Conservation (phyloP, 2,329 filamentous ascomycete genomes). For the Drechslerella stenobrocha region DNA sequence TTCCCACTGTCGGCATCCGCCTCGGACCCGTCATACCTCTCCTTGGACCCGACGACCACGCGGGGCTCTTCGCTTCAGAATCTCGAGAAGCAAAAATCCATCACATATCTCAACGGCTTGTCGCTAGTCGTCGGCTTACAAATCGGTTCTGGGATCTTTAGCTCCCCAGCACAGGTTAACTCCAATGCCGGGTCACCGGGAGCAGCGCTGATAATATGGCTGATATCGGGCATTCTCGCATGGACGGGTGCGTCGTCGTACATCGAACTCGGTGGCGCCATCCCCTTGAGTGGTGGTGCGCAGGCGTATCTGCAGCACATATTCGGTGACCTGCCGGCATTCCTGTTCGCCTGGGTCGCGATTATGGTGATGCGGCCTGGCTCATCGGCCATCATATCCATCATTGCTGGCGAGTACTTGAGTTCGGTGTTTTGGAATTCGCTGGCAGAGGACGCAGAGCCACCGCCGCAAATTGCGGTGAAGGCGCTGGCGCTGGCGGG, state of each 20-base stretch:
- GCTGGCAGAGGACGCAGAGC: constrained; percentile 80
- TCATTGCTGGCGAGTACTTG: constrained; percentile 98
- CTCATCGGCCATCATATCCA: constrained; percentile 88
- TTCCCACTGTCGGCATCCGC: constrained; percentile 87
- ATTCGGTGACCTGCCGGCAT: constrained; percentile 88
- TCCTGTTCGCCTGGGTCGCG: constrained; percentile 94
- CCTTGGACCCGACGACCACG: constrained; percentile 68
- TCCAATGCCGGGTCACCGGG: constrained; percentile 87
- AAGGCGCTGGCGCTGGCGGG: constrained; percentile 82
- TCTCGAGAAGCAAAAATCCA: constrained; percentile 92
- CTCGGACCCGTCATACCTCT: constrained; percentile 73
- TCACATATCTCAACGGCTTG: constrained; percentile 92
- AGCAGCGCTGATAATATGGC: constrained; percentile 87
- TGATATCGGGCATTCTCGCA: constrained; percentile 83
- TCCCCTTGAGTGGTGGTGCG: constrained; percentile 89
- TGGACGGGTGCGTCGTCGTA: constrained; percentile 97
- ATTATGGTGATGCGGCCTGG: constrained; percentile 93
- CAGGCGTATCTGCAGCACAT: constrained; percentile 96
- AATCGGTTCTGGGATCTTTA: constrained; percentile 96
- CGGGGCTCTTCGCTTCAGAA: constrained; percentile 61
- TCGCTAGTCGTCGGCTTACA: constrained; percentile 89
- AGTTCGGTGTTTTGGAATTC: constrained; percentile 51
- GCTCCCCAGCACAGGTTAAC: constrained; percentile 89
- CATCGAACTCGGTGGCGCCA: constrained; percentile 91
- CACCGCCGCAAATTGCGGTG: constrained; percentile 82